These are phyloP conservation scores for Lepidium africanum DNA, from an alignment of 345 rosid genomes.

Conservation along the genomic window DNA sequence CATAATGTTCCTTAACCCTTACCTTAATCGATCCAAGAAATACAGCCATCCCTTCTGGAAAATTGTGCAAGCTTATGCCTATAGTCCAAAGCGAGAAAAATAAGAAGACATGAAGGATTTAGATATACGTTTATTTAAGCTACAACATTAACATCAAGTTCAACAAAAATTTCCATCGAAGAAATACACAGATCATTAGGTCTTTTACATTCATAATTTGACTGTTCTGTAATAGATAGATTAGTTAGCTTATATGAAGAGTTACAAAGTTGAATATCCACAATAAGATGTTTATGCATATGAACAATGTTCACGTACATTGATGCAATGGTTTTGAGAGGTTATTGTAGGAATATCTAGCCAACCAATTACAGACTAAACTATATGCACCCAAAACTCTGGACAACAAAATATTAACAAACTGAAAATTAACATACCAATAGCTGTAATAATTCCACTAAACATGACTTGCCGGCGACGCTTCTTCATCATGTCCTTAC, in stretches of 20 bases:
- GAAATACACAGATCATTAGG: not conserved
- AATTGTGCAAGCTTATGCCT: constrained; percentile 99
- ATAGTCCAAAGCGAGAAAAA: constrained; percentile 15
- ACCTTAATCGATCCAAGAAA: constrained; percentile 98
- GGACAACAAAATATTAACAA: not conserved
- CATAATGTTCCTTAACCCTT: not conserved
- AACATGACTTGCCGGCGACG: constrained; percentile 83
- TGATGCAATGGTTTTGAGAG: constrained; percentile 7
- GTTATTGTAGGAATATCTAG: not conserved
- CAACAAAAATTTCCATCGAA: not conserved
- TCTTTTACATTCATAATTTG: not conserved
- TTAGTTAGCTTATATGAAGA: not conserved
- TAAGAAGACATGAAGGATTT: not conserved
- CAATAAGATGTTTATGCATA: not conserved
- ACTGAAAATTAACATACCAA: constrained; percentile 43
- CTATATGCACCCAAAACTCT: not conserved
- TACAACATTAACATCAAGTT: not conserved
- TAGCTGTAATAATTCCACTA: constrained; percentile 89
- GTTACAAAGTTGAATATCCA: not conserved
- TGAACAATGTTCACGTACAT: not conserved
- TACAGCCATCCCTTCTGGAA: constrained; percentile 99
- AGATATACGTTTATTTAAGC: not conserved
- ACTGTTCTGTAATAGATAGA: not conserved
- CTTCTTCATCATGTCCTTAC: constrained; percentile 84
- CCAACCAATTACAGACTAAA: constrained; percentile 1